Evolutionary conservation across 2,329 filamentous ascomycete genomes (phyloP).

Genomic region (Penicillium sp.): DNA sequence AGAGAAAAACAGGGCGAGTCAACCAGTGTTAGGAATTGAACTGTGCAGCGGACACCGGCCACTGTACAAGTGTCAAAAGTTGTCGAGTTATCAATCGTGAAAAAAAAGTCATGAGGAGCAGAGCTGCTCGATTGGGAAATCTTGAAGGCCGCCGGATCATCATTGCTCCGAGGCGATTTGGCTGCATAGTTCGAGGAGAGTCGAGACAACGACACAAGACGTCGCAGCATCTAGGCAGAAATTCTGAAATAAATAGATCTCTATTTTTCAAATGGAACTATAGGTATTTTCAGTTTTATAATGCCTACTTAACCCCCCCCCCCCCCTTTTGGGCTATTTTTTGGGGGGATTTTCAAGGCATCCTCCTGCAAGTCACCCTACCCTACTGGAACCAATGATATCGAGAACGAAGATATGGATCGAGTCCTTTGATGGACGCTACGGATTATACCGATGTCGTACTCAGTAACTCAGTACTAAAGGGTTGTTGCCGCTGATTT

Average conservation of each 20-base stretch:
- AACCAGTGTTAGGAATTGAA: neutral
- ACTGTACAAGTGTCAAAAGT: slow-evolving; percentile 2
- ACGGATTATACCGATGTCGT: too few species aligned
- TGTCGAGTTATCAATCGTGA: slow-evolving; percentile 15
- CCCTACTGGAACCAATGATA: too few species aligned
- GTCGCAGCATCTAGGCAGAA: neutral
- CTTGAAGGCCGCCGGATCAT: slow-evolving; percentile 36
- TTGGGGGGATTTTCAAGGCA: too few species aligned
- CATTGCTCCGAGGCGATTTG: slow-evolving; percentile 31
- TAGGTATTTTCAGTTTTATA: too few species aligned
- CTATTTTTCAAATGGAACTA: too few species aligned
- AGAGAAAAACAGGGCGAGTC: neutral
- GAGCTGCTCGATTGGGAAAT: slow-evolving; percentile 40
- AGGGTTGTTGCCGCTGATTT: neutral
- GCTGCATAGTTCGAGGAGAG: neutral
- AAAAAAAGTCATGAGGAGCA: slow-evolving; percentile 25
- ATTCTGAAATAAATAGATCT: neutral
- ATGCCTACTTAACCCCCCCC: too few species aligned
- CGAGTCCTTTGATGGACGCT: too few species aligned
- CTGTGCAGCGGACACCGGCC: neutral
- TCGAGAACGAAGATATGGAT: too few species aligned
- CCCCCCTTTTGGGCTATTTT: too few species aligned
- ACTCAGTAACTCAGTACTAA: too few species aligned
- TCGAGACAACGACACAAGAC: neutral
- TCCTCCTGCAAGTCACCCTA: too few species aligned